Percentiles rank a stretch among this genome's conserved stretches.
These are phyloP conservation scores for Termitomyces titanicus DNA, from an alignment of 768 basidiomycete genomes.

Conservation along the genomic window DNA sequence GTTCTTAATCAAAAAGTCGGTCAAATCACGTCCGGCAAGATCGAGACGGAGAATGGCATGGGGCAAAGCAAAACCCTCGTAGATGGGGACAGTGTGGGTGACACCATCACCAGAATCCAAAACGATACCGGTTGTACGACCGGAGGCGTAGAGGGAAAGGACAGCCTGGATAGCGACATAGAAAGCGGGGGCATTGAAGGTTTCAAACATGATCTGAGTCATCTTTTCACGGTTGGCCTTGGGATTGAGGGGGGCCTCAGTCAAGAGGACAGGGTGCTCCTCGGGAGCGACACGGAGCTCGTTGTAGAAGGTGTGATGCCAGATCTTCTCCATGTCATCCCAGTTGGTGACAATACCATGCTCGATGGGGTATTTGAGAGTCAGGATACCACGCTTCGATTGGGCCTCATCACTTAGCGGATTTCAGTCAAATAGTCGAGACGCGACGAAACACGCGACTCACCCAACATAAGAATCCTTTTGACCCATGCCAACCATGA, in stretches of 20 bases:
- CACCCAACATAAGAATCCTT: slow-evolving; percentile 97
- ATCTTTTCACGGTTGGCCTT: slow-evolving; percentile 93
- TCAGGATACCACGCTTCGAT: slow-evolving; percentile 92
- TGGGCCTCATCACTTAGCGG: slow-evolving; percentile 79
- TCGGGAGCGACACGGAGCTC: slow-evolving; percentile 91
- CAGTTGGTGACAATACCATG: slow-evolving; percentile 97
- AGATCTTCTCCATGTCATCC: slow-evolving; percentile 99
- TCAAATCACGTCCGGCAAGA: slow-evolving; percentile 90
- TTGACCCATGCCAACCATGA: slow-evolving; percentile 97
- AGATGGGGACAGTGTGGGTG: slow-evolving; percentile 94
- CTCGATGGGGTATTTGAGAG: slow-evolving; percentile 90
- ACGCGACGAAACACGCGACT: slow-evolving; percentile 18
- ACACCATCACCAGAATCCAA: slow-evolving; percentile 97
- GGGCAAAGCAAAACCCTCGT: slow-evolving; percentile 89
- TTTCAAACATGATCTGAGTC: slow-evolving; percentile 97
- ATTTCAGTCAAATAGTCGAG: slow-evolving; percentile 8
- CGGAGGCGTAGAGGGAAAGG: slow-evolving; percentile 88
- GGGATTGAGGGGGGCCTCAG: slow-evolving; percentile 90
- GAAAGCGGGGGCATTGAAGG: slow-evolving; percentile 90
- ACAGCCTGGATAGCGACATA: slow-evolving; percentile 92
- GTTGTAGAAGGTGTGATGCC: slow-evolving; percentile 98
- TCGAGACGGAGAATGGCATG: slow-evolving; percentile 93
- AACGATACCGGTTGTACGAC: slow-evolving; percentile 93
- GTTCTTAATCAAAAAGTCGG: slow-evolving; percentile 79
- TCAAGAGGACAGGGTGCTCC: slow-evolving; percentile 89